Base-by-base conservation (phyloP, 495 filamentous ascomycete genomes). In the Tuber brumale region DNA sequence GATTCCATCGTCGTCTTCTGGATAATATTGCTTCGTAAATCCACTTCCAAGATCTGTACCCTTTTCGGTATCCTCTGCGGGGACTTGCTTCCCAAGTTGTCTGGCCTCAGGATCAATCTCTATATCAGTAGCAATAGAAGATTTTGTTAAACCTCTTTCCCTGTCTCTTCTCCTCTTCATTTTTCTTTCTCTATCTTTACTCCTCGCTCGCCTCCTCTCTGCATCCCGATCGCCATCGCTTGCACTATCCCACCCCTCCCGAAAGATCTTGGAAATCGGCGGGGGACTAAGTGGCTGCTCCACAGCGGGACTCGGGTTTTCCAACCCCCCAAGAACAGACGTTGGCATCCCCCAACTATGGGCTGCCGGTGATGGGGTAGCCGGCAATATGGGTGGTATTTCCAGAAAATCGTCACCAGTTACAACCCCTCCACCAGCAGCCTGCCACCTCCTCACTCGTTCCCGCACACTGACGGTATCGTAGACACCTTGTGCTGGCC, bases 381-480 rank as follows among this genome's bases (percentile, higher is more conserved):
- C 81, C 27, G 81, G 81, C 35, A 71, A 75, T 51, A 82, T 82
- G 16, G 82, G 82, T 9, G 82, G 82, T 42, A 77, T 73, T 72
- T 81, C 79, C 31, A 83, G 73, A 48, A 77, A 27, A 44, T 72
- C 48, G 37, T 82, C 82, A 27, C 79, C 82, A 27, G 76, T 78
- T 31, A 83, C 82, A 16, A 83, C 81, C 23, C 81, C 81, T 46
- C 81, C 81, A 19, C 81, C 81, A 42, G 81, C 76, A 31, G 82
- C 80, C 74, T 83, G 82, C 82, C 82, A 83, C 41, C 72, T 79
- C 69, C 79, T 73, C 9, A 83, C 81, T 43, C 81, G 74, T 51
- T 83, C 82, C 19, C 82, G 76, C 27, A 83, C 82, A n/a, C 87
- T 86, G 37, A 88, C 87, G 1, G 87, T 89, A 76, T 90, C 89